These are phyloP conservation scores for Theileria parva DNA, from an alignment of 169 alveolate genomes.

Conservation along the genomic window DNA sequence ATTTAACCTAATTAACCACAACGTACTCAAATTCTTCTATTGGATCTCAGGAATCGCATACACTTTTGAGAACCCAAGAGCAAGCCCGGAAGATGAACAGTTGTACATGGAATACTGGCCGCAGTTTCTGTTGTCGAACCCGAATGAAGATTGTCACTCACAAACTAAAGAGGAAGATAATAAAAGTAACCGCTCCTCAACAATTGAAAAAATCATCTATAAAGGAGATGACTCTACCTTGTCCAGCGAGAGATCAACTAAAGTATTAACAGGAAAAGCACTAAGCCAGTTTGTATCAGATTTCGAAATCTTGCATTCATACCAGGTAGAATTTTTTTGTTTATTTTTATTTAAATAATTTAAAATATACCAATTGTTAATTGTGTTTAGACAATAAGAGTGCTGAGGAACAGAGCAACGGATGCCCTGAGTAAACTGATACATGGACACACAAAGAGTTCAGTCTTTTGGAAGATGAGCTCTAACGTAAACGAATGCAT, in stretches of 20 bases:
- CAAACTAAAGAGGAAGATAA: background rate
- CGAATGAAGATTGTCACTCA: conserved; percentile 9
- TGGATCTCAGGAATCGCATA: conserved; percentile 57
- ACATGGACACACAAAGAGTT: conserved; percentile 24
- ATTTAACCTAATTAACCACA: conserved; percentile 38
- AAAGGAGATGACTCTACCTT: background rate
- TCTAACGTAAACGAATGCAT: conserved; percentile 36
- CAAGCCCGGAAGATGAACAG: conserved; percentile 37
- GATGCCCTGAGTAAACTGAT: conserved; percentile 47
- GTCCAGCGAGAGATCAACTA: background rate
- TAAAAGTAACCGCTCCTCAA: background rate
- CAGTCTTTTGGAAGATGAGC: conserved; percentile 13
- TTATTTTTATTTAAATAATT: background rate
- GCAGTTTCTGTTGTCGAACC: conserved; percentile 46
- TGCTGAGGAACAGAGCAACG: conserved; percentile 49
- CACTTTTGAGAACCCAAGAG: conserved; percentile 60
- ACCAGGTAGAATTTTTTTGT: background rate
- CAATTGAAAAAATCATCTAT: background rate
- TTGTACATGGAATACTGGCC: conserved; percentile 69
- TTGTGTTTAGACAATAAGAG: conserved; percentile 19
- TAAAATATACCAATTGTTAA: background rate
- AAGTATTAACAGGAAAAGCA: conserved; percentile 14
- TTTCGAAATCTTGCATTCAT: conserved; percentile 62
- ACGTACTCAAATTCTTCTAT: conserved; percentile 28
- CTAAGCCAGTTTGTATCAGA: conserved; percentile 50